These are phyloP conservation scores for Orychophragmus violaceus DNA, from an alignment of 345 rosid genomes.

Conservation along the genomic window DNA sequence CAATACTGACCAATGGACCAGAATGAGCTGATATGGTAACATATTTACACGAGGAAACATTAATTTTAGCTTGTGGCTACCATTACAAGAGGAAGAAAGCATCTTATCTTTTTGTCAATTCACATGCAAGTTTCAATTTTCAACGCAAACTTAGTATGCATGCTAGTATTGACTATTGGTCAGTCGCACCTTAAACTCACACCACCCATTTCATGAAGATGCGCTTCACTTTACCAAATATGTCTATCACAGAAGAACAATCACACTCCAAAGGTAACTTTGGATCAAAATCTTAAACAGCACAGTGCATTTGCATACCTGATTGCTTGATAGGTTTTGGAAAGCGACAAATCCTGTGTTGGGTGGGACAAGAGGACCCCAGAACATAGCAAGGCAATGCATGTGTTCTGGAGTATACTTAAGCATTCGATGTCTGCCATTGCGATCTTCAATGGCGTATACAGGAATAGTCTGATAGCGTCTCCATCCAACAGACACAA, in stretches of 20 bases:
- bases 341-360: constrained; percentile 82
- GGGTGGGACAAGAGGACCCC: constrained; percentile 99
- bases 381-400: constrained; percentile 94
- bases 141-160: neutral
- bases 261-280: neutral
- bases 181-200: constrained; percentile 2
- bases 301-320: constrained; percentile 39
- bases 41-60: neutral
- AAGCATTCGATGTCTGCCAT: constrained; percentile 91
- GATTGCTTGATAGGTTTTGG: constrained; percentile 69
- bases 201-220: constrained; percentile 2
- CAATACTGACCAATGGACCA: neutral
- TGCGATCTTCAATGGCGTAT: constrained; percentile 74
- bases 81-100: neutral
- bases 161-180: neutral
- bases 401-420: constrained; percentile 94
- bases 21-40: neutral
- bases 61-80: neutral
- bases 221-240: neutral
- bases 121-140: neutral
- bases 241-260: constrained; percentile 12
- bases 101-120: neutral
- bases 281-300: neutral
- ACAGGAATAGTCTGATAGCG: constrained; percentile 85
- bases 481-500: constrained; percentile 94